Percentiles rank a stretch among this genome's conserved stretches.
These are phyloP conservation scores for Hanseniaspora thailandica DNA, from an alignment of 805 yeast genomes.

Conservation along the genomic window DNA sequence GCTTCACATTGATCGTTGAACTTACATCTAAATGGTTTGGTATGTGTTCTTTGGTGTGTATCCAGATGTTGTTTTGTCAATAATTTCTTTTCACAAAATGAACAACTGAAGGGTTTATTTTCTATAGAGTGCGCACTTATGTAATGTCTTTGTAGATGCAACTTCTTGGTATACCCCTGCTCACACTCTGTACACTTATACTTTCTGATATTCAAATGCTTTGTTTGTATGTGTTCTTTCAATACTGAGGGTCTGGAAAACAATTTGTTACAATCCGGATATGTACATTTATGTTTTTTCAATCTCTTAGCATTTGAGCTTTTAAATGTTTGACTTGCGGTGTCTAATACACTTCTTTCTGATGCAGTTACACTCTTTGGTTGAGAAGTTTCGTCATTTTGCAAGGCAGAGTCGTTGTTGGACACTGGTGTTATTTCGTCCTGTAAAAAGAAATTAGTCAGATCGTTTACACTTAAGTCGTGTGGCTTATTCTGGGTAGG, in stretches of 20 bases:
- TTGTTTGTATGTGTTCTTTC: conserved; percentile 62
- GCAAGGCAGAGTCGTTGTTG: background rate
- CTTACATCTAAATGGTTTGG: conserved; percentile 47
- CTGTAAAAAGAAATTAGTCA: background rate
- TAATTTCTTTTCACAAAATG: conserved; percentile 70
- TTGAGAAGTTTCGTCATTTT: background rate
- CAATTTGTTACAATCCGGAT: conserved; percentile 57
- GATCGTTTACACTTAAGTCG: background rate
- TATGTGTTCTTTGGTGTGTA: conserved; percentile 76
- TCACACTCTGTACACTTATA: conserved; percentile 57
- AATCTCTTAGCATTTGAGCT: conserved; percentile 34
- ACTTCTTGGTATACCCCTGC: conserved; percentile 56
- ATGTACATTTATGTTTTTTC: conserved; percentile 53
- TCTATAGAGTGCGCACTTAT: conserved; percentile 43
- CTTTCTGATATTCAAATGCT: conserved; percentile 68
- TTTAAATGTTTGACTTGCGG: conserved; percentile 13
- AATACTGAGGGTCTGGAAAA: conserved; percentile 72
- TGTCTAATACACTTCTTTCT: conserved; percentile 3
- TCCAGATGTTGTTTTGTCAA: conserved; percentile 67
- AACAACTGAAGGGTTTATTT: conserved; percentile 61
- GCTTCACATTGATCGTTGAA: conserved; percentile 45
- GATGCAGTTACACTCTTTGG: background rate
- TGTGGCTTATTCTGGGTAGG: background rate
- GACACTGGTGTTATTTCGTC: background rate
- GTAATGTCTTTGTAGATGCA: conserved; percentile 68